A percentile compares a stretch with the other conserved stretches of the same genome.
Evolutionary conservation across 1,284 basidiomycete genomes (phyloP).

Genomic region (Ceratobasidium sp.): DNA sequence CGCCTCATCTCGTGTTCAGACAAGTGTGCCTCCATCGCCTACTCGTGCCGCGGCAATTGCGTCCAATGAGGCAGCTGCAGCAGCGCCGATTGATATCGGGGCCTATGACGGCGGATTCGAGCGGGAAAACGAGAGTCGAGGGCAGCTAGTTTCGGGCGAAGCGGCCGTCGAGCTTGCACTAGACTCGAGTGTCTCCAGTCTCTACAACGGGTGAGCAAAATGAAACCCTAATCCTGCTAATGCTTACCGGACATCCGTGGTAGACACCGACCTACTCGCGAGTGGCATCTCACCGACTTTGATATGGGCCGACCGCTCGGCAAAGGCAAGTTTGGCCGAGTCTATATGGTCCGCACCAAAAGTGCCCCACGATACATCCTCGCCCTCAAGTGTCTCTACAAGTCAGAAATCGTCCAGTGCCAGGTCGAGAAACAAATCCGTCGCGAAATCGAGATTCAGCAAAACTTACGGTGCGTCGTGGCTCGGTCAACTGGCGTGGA

Average conservation of each 20-base stretch:
- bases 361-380: slow-evolving; percentile 88
- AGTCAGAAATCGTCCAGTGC: slow-evolving; percentile 89
- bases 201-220: slow-evolving; percentile 21
- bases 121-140: slow-evolving; percentile 68
- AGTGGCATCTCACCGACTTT: slow-evolving; percentile 86
- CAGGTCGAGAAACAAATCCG: slow-evolving; percentile 93
- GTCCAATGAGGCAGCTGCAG: not conserved
- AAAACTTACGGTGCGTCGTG: slow-evolving; percentile 72
- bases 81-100: slow-evolving; percentile 68
- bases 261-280: slow-evolving; percentile 72
- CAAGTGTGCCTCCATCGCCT: slow-evolving; percentile 1
- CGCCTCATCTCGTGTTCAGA: not conserved
- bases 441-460: slow-evolving; percentile 98
- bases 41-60: not conserved
- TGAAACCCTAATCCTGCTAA: slow-evolving; percentile 47
- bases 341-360: slow-evolving; percentile 98
- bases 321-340: slow-evolving; percentile 98
- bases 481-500: not conserved
- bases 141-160: slow-evolving; percentile 70
- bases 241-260: slow-evolving; percentile 15
- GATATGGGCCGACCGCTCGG: slow-evolving; percentile 96
- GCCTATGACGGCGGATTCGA: slow-evolving; percentile 88
- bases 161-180: slow-evolving; percentile 77
- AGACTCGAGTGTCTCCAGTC: slow-evolving; percentile 64
- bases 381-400: slow-evolving; percentile 97